phyloP scores from a whole-genome alignment of 495 filamentous ascomycete genomes.

The Podospora pseudoanserina region DNA sequence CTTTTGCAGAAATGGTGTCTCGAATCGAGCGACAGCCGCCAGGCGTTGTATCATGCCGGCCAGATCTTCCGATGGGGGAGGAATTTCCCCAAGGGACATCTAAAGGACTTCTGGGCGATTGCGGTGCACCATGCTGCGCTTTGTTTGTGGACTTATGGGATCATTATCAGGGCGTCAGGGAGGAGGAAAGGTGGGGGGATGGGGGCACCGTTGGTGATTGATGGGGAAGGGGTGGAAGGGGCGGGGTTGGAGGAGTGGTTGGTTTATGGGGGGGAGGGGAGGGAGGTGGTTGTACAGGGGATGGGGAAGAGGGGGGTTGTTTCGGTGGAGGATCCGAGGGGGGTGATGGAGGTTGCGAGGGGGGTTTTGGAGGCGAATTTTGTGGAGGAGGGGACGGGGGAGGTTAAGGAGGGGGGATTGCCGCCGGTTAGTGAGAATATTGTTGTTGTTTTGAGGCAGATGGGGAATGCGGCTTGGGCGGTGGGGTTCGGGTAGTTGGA shows the following conservation, averaged over 20 bases:
- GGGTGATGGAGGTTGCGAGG: conserved; percentile 46
- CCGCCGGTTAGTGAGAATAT: conserved; percentile 64
- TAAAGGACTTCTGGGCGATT: conserved; percentile 59
- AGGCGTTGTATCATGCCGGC: conserved; percentile 61
- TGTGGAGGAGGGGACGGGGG: conserved; percentile 56
- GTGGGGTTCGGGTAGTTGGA: conserved; percentile 26
- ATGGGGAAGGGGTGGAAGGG: conserved; percentile 37
- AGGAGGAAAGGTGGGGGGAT: conserved; percentile 15
- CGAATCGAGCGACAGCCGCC: conserved; percentile 44
- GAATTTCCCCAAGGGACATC: conserved; percentile 40
- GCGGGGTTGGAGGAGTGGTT: conserved; percentile 46
- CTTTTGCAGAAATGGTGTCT: conserved; percentile 53
- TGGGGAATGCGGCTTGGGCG: conserved; percentile 43
- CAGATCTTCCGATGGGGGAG: conserved; percentile 56
- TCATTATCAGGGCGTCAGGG: conserved; percentile 38
- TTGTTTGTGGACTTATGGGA: conserved; percentile 59
- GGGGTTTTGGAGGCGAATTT: conserved; percentile 49
- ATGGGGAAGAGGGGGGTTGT: conserved; percentile 16
- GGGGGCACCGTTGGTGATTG: conserved; percentile 42
- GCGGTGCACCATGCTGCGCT: conserved; percentile 58
- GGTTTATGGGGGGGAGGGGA: conserved; percentile 40
- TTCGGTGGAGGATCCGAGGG: conserved; percentile 40
- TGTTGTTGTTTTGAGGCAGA: conserved; percentile 51
- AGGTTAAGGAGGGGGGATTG: conserved; percentile 48
- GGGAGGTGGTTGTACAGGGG: not conserved